Evolutionary conservation across 1,284 basidiomycete species (phyloP), one percentile per base, ranked within the genome.

Genomic region (Leccinum pallidistipes): DNA sequence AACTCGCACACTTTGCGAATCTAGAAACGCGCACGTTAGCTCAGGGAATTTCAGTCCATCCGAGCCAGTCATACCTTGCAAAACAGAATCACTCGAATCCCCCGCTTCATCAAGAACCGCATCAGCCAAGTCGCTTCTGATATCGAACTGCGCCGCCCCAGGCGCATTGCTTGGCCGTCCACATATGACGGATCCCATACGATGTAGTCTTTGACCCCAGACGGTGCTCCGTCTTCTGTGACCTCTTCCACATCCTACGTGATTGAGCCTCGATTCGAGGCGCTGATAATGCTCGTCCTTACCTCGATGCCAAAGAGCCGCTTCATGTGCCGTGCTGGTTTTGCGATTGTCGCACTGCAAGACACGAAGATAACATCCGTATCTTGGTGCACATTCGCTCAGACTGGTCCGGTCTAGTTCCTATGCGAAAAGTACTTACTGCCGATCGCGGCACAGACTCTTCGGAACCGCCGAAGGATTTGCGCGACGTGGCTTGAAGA

Each of bases 331-430:
- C 81, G 76, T 59, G 74, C 76, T n/a, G 95, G 93, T 65, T 94
- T 90, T 8, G 86, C 81, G 47, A 97, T 91, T 0, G 95, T 97
- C 21, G 94, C 94, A 68, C 91, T 95, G 72, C 94, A 96, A 31
- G 94, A 95, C 4, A 97, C 85, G 69, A 94, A 95, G 31, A 80
- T 82, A 4, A 86, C 75, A 0, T 77, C 76, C 34, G 76, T 73
- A 69, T 94, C 91, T 92, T 62, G 31, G 16, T n/a, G 3, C 1
- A 3, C 10, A 12, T 40, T 32, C 36, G 3, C 27, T 61, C 31
- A 57, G 27, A n/a, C 49, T 5, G 49, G 61, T 36, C 4, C 7
- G 27, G 61, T 32, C 5, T 0, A n/a, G 7, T 29, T 32, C 31
- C 47, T 18, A 12, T 32, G 6, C 2, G 18, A 50, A 16, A 34